Conservation (phyloP, 441 rosid genomes). For the Hura crepitans region DNA sequence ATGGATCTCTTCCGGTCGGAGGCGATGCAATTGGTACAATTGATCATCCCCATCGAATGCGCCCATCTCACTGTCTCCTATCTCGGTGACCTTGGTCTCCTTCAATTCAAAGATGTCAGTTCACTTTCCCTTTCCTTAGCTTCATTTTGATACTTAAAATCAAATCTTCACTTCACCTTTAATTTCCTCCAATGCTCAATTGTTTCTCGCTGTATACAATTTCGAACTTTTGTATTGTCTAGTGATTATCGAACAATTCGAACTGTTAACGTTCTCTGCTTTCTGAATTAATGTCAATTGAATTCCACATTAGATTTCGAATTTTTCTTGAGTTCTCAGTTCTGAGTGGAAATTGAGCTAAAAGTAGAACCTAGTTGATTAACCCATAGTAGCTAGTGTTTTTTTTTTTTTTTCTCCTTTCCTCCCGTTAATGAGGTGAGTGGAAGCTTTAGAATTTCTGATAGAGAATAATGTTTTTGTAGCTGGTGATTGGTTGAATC, state of each 20-base stretch:
- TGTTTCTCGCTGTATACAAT: not conserved
- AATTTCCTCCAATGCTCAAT: not conserved
- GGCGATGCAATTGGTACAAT: slow-evolving; percentile 79
- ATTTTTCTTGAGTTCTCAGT: not conserved
- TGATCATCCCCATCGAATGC: slow-evolving; percentile 81
- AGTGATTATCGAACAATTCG: not conserved
- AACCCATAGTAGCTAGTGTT: not conserved
- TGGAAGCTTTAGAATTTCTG: no score
- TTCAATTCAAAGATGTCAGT: slow-evolving; percentile 89
- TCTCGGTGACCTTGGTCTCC: slow-evolving; percentile 79
- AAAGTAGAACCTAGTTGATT: not conserved
- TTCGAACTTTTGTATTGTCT: not conserved
- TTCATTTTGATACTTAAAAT: not conserved
- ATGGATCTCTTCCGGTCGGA: slow-evolving; percentile 90
- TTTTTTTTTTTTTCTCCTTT: not conserved
- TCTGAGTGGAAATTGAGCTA: not conserved
- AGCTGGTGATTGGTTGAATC: not conserved
- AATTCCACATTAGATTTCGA: not conserved
- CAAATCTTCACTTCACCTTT: not conserved
- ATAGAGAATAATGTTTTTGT: not conserved
- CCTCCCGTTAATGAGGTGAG: not conserved
- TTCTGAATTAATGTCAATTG: not conserved
- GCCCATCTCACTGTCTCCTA: slow-evolving; percentile 77
- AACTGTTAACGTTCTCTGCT: not conserved
- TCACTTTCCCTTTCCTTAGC: slow-evolving; percentile 14